These are phyloP conservation scores for Medicago ruthenica DNA, from an alignment of 306 rosid species.

Conservation along the genomic window DNA sequence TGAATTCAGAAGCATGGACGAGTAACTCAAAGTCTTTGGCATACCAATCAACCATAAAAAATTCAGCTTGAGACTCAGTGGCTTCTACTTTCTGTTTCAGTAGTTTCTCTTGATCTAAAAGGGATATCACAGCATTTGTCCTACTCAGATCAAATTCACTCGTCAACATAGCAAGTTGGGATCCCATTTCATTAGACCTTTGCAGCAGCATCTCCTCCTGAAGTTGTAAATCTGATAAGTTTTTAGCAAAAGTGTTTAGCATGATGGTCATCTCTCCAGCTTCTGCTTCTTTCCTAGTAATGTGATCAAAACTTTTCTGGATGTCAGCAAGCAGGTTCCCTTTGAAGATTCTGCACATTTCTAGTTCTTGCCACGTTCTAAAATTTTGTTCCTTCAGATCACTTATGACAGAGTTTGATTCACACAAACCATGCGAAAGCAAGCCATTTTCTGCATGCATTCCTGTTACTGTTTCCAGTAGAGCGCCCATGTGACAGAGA, in stretches of 20 bases:
- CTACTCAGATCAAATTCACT: constrained; percentile 74
- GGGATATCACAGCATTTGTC: constrained; percentile 52
- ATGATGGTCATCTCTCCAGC: constrained; percentile 66
- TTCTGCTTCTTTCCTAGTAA: constrained; percentile 79
- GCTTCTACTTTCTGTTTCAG: constrained; percentile 57
- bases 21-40: constrained; percentile 74
- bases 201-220: constrained; percentile 87
- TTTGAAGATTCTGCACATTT: constrained; percentile 75
- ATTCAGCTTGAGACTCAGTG: constrained; percentile 56
- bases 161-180: constrained; percentile 76
- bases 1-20: constrained; percentile 62
- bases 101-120: constrained; percentile 66
- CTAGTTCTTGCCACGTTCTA: constrained; percentile 80
- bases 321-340: constrained; percentile 86
- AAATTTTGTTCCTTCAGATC: constrained; percentile 78
- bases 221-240: constrained; percentile 72
- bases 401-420: constrained; percentile 68
- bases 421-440: constrained; percentile 76
- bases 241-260: constrained; percentile 66
- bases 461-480: constrained; percentile 86
- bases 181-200: constrained; percentile 81
- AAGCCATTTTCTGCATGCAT: constrained; percentile 88
- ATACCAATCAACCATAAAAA: constrained; percentile 59
- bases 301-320: constrained; percentile 74
- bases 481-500: constrained; percentile 85